phyloP scores from a whole-genome alignment of 2,329 filamentous ascomycete genomes.

The Hymenoscyphus occultus region DNA sequence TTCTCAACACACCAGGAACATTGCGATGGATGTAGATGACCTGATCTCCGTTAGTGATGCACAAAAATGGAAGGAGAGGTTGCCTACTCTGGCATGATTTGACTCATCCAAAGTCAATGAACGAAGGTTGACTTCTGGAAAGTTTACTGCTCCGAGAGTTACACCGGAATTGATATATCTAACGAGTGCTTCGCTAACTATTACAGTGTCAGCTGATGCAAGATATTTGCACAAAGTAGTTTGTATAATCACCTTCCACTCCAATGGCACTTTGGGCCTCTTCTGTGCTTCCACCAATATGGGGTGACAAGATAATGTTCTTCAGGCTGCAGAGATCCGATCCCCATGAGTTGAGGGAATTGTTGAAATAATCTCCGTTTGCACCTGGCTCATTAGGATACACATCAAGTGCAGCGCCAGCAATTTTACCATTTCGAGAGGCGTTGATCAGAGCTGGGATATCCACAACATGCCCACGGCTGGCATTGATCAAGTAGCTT shows the following conservation, averaged over 20 bases:
- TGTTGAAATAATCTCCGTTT: constrained; percentile 94
- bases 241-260: constrained; percentile 61
- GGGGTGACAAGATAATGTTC: constrained; percentile 93
- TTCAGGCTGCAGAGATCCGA: constrained; percentile 80
- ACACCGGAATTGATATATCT: constrained; percentile 95
- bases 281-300: constrained; percentile 96
- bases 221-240: neutral
- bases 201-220: constrained; percentile 9
- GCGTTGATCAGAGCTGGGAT: constrained; percentile 88
- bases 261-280: constrained; percentile 97
- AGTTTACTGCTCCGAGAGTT: constrained; percentile 88
- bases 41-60: constrained; percentile 38
- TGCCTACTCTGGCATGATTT: constrained; percentile 73
- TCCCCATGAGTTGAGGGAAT: constrained; percentile 76
- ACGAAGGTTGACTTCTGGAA: constrained; percentile 90
- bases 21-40: constrained; percentile 97
- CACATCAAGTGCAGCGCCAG: constrained; percentile 93
- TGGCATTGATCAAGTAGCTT: constrained; percentile 93
- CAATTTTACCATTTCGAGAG: constrained; percentile 81
- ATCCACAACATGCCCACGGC: constrained; percentile 88
- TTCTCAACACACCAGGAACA: constrained; percentile 88
- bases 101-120: constrained; percentile 87
- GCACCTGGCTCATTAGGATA: constrained; percentile 91
- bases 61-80: constrained; percentile 11
- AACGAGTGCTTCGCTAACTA: constrained; percentile 79